A percentile compares a stretch with the other conserved stretches of the same genome.
phyloP scores from a whole-genome alignment of 73 alveolate genomes.

The Paramecium tetraurelia region DNA sequence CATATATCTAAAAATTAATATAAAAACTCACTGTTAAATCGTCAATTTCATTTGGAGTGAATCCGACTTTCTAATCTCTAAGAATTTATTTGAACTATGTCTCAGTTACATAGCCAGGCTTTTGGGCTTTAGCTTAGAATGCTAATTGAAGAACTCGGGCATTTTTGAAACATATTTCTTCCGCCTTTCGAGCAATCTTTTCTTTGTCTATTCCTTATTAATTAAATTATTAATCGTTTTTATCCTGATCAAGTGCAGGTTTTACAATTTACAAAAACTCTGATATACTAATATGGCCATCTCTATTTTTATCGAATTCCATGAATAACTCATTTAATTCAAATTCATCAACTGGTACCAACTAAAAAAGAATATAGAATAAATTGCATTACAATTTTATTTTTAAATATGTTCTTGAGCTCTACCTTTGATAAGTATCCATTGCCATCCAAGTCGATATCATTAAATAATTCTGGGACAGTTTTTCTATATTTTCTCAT shows the following conservation, averaged over 20 bases:
- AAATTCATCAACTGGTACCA: not conserved
- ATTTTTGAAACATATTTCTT: slow-evolving; percentile 18
- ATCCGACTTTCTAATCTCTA: not conserved
- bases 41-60: not conserved
- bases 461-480: slow-evolving; percentile 13
- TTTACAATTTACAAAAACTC: not conserved
- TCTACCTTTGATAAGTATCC: not conserved
- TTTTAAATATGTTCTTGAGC: not conserved
- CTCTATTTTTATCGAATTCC: slow-evolving; percentile 20
- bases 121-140: not conserved
- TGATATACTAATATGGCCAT: not conserved
- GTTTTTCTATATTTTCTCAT: not conserved
- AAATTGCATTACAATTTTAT: not conserved
- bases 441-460: not conserved
- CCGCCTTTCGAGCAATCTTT: not conserved
- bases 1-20: not conserved
- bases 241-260: not conserved
- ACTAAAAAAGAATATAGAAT: not conserved
- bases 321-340: not conserved
- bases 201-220: not conserved
- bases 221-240: not conserved
- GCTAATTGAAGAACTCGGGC: not conserved
- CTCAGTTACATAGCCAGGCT: not conserved
- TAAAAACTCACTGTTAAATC: not conserved
- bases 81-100: not conserved